Conservation (phyloP, 352 stramenopile genomes). For the Pythium scleroteichum region DNA sequence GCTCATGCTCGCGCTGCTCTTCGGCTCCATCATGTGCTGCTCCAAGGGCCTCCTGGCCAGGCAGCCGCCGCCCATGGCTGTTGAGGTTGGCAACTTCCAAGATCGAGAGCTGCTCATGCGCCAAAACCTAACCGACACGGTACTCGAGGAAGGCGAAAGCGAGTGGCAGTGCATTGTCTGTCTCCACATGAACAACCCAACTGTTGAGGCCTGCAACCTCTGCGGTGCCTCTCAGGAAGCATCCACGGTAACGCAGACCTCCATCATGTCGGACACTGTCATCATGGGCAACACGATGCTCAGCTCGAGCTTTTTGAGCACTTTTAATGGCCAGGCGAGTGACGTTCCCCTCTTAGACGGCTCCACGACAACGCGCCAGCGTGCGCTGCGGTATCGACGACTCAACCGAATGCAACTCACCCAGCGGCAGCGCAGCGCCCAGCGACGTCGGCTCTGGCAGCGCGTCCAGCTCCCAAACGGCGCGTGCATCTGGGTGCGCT, state of each 20-base stretch:
- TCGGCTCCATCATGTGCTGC: conserved; percentile 30
- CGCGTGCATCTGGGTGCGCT: conserved; percentile 43
- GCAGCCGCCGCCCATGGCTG: conserved; percentile 14
- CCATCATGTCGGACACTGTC: conserved; percentile 24
- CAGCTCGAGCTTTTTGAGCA: conserved; percentile 24
- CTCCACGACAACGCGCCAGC: conserved; percentile 35
- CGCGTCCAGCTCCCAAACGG: conserved; percentile 37
- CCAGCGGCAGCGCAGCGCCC: conserved; percentile 39
- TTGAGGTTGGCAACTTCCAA: conserved; percentile 30
- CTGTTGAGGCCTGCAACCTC: conserved; percentile 31
- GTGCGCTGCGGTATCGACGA: conserved; percentile 39
- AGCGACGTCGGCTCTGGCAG: conserved; percentile 40
- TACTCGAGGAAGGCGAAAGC: conserved; percentile 36
- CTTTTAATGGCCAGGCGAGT: background rate
- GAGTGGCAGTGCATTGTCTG: conserved; percentile 57
- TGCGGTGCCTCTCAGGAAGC: conserved; percentile 38
- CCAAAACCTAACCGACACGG: conserved; percentile 40
- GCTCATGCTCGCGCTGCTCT: conserved; percentile 25
- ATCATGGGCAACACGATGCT: conserved; percentile 33
- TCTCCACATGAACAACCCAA: conserved; percentile 46
- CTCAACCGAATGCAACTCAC: conserved; percentile 47
- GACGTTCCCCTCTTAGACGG: conserved; percentile 22
- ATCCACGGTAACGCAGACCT: conserved; percentile 19
- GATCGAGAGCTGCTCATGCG: conserved; percentile 34
- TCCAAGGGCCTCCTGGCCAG: conserved; percentile 12